Conservation (phyloP, 2,329 filamentous ascomycete genomes). For the Fusarium sp. region DNA sequence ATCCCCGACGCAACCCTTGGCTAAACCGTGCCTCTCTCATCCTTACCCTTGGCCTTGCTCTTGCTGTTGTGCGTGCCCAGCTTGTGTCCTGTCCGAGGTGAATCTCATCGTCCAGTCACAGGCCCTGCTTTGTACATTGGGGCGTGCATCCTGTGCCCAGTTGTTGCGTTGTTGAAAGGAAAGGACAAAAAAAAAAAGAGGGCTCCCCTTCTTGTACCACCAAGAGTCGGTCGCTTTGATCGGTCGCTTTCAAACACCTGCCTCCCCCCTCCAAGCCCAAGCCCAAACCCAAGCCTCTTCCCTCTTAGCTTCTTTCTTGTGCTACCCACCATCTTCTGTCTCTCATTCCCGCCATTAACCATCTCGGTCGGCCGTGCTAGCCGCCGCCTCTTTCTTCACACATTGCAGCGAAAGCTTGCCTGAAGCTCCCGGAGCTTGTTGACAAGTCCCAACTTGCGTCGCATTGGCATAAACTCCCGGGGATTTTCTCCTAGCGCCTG, state of each 20-base stretch:
- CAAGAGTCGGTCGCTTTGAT: slow-evolving; percentile 10
- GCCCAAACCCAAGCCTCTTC: neutral
- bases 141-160: slow-evolving; percentile 5
- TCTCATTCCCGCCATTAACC: slow-evolving; percentile 29
- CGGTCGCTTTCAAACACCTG: neutral
- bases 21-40: neutral
- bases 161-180: neutral
- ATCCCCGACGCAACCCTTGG: slow-evolving; percentile 2
- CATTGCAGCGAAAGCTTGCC: neutral
- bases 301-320: slow-evolving; percentile 30
- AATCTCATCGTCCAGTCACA: neutral
- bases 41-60: neutral
- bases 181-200: neutral
- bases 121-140: neutral
- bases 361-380: slow-evolving; percentile 32
- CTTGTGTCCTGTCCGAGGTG: neutral
- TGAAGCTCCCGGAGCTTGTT: slow-evolving; percentile 11
- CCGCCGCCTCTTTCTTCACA: slow-evolving; percentile 19
- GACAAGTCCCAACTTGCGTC: slow-evolving; percentile 18
- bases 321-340: slow-evolving; percentile 26
- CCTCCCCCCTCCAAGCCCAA: neutral
- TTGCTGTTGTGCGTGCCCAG: neutral
- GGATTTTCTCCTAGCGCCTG: slow-evolving; percentile 32
- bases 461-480: slow-evolving; percentile 29
- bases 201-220: slow-evolving; percentile 14